A percentile compares a stretch with the other conserved stretches of the same genome.
phyloP scores from a whole-genome alignment of 2,329 filamentous ascomycete genomes.

The Pseudogymnoascus pannorum region DNA sequence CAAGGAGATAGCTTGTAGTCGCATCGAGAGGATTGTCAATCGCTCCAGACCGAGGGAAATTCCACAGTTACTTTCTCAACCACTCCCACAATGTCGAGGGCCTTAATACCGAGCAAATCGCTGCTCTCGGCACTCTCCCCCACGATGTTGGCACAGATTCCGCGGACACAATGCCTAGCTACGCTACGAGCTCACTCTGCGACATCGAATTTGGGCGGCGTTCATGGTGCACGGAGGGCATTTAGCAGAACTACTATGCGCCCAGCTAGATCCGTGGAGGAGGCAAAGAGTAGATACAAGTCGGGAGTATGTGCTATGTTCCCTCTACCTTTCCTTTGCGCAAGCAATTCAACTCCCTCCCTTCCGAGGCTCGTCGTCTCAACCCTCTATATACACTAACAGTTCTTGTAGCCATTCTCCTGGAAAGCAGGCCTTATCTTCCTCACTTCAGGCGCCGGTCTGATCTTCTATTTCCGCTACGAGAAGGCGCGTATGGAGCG shows the following conservation, averaged over 20 bases:
- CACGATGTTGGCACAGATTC: slow-evolving; percentile 14
- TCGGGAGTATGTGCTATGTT: slow-evolving; percentile 22
- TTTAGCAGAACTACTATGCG: slow-evolving; percentile 17
- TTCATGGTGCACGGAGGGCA: slow-evolving; percentile 9
- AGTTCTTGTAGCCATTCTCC: slow-evolving; percentile 66
- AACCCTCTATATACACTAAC: not conserved
- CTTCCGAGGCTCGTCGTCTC: not conserved
- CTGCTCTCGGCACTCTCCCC: slow-evolving; percentile 17
- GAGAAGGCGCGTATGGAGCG: slow-evolving; percentile 90
- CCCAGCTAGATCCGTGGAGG: slow-evolving; percentile 28
- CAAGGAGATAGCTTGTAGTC: slow-evolving; percentile 5
- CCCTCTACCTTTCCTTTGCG: not conserved
- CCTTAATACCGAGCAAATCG: slow-evolving; percentile 19
- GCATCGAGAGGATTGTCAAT: slow-evolving; percentile 3
- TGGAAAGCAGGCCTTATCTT: slow-evolving; percentile 87
- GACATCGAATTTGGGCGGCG: not conserved
- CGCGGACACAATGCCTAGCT: slow-evolving; percentile 11
- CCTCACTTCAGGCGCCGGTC: slow-evolving; percentile 64
- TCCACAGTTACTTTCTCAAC: not conserved
- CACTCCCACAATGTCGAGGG: slow-evolving; percentile 21
- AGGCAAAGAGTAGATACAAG: slow-evolving; percentile 24
- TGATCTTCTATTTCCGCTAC: slow-evolving; percentile 86
- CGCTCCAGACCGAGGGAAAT: not conserved
- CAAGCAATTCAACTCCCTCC: not conserved
- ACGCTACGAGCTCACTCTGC: not conserved